These are phyloP conservation scores for Nidula niveotomentosa DNA, from an alignment of 1,284 basidiomycete species.

Conservation along the genomic window DNA sequence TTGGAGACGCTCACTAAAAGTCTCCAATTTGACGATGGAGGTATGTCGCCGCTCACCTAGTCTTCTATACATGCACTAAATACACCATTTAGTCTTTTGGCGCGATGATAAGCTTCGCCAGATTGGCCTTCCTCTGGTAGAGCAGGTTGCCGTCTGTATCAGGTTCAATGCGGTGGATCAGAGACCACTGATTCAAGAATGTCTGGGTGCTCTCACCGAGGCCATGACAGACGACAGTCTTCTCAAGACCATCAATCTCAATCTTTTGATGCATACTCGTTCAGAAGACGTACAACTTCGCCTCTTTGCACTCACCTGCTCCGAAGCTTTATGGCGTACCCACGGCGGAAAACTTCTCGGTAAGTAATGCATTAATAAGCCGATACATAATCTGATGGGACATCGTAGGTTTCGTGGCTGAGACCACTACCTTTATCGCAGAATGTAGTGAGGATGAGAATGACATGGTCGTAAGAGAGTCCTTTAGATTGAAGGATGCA, in stretches of 20 bases:
- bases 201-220: constrained; percentile 55
- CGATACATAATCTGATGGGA: constrained; percentile 1
- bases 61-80: background rate
- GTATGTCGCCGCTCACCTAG: constrained; percentile 37
- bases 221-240: constrained; percentile 58
- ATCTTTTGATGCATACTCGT: constrained; percentile 86
- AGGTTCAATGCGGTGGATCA: constrained; percentile 33
- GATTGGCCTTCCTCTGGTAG: constrained; percentile 56
- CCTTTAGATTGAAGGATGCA: constrained; percentile 62
- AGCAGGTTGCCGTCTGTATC: constrained; percentile 62
- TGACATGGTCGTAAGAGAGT: constrained; percentile 70
- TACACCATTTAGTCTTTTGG: constrained; percentile 72
- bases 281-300: constrained; percentile 72
- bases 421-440: constrained; percentile 80
- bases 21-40: constrained; percentile 79
- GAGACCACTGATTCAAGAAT: constrained; percentile 42
- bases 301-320: constrained; percentile 68
- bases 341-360: constrained; percentile 75
- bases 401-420: constrained; percentile 62
- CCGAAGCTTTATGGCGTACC: constrained; percentile 76
- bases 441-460: constrained; percentile 85
- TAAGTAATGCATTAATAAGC: constrained; percentile 28
- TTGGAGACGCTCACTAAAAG: constrained; percentile 70
- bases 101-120: constrained; percentile 76
- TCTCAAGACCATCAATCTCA: constrained; percentile 81